A percentile compares a stretch with the other conserved stretches of the same genome.
Conservation (phyloP, 1,139 yeast species). For the Scheffersomyces cryptocercus region DNA sequence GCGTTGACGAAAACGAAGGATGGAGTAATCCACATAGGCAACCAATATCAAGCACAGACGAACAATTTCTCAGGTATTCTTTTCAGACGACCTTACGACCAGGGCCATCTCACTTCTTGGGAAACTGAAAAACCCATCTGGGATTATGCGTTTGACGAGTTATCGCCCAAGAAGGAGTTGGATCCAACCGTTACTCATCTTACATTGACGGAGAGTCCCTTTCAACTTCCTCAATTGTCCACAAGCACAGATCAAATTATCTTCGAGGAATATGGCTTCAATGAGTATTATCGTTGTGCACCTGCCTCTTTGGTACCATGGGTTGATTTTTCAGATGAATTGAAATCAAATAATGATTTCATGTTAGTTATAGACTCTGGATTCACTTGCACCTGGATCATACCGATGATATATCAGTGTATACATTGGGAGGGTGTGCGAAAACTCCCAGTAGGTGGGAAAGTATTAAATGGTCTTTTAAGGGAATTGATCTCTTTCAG, state of each 20-base stretch:
- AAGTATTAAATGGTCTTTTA: conserved; percentile 75
- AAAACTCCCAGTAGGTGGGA: conserved; percentile 82
- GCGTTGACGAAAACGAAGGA: conserved; percentile 76
- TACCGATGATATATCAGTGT: conserved; percentile 80
- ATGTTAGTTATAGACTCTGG: conserved; percentile 87
- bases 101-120: conserved; percentile 91
- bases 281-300: conserved; percentile 59
- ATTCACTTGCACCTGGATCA: conserved; percentile 81
- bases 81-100: conserved; percentile 81
- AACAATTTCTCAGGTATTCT: conserved; percentile 75
- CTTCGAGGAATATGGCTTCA: conserved; percentile 90
- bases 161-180: conserved; percentile 31
- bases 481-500: conserved; percentile 86
- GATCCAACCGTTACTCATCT: conserved; percentile 54
- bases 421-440: conserved; percentile 78
- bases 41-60: conserved; percentile 61
- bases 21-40: conserved; percentile 70
- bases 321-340: conserved; percentile 33
- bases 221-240: conserved; percentile 79
- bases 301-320: conserved; percentile 76
- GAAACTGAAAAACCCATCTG: conserved; percentile 89
- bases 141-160: conserved; percentile 65
- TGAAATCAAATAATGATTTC: conserved; percentile 50
- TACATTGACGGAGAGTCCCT: conserved; percentile 74
- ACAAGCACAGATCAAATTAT: conserved; percentile 87